Evolutionary conservation across 2,329 filamentous ascomycete species (phyloP).

Genomic region (Verticillium nubilum): DNA sequence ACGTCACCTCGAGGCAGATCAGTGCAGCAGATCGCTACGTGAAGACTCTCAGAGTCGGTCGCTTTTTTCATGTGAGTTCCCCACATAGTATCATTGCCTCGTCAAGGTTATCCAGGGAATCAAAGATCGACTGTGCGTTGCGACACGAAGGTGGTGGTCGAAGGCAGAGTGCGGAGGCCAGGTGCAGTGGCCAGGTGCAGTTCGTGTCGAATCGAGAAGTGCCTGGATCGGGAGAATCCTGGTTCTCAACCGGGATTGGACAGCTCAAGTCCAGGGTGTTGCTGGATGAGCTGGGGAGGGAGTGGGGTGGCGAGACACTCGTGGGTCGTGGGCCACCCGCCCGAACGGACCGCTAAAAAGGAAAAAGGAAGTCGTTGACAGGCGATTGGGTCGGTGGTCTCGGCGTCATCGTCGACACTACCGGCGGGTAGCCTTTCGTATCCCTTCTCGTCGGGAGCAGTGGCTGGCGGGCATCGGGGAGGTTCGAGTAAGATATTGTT

Average conservation of each 20-base stretch:
- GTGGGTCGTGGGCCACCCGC: constrained; percentile 6
- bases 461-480: too few species aligned
- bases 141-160: too few species aligned
- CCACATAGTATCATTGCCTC: too few species aligned
- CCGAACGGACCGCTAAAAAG: constrained; percentile 13
- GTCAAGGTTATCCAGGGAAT: too few species aligned
- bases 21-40: too few species aligned
- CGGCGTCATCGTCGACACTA: constrained; percentile 3
- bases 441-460: too few species aligned
- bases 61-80: too few species aligned
- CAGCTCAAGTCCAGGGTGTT: not conserved
- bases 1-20: not conserved
- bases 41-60: too few species aligned
- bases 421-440: too few species aligned
- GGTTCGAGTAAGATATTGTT: too few species aligned
- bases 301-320: not conserved
- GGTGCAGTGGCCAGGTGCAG: not conserved
- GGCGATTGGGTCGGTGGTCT: constrained; percentile 10
- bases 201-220: not conserved
- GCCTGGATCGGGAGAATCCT: not conserved
- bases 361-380: constrained; percentile 12
- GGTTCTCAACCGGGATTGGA: not conserved
- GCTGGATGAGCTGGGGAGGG: not conserved
- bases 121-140: too few species aligned
- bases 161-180: too few species aligned